Evolutionary conservation across 169 alveolate species (phyloP), one percentile per base, ranked within the genome.

Genomic region (Cryptosporidium xiaoi): DNA sequence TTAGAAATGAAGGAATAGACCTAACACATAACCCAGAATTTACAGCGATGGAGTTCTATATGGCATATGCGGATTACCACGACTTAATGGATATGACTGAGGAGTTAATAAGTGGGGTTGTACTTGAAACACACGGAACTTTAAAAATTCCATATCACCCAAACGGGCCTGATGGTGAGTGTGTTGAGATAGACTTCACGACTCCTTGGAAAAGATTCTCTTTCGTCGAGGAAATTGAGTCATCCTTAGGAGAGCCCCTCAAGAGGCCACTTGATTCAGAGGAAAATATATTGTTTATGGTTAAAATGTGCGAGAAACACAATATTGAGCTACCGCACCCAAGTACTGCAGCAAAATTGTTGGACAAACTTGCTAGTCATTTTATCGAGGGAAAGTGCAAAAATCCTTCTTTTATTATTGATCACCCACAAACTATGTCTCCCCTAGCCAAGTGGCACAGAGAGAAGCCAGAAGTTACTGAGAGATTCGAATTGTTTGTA

Each of bases 1-100:
- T 99, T 92, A 96, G 99, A 89, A 99, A 99, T 90, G 99, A 99
- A 93, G 98, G 99, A 7, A 97, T 97, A 83, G 99, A 98, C 91
- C 90, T 96, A 83, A 96, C 99, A 10, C 99, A 98, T 93, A 98
- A 98, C 90, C 99, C 99, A 27, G 99, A 99, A 92, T 99, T 98
- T 94, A 99, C 99, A 1, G 96, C 99, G 50, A 93, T 97, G 90
- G 99, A 99, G 90, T 96, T 98, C 90, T 99, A 99, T 94, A 90
- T 93, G 97, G 99, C 84, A 31, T 96, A 97, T 90, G 99, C 99
- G 24, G 99, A 98, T 91, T 97, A 97, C 94, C 89, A 96, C 64
- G 99, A 97, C 82, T 91, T 98, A 90, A 98, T 98, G 97, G 93
- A 93, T 51, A 90, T 98, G 91, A 96, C 99, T 18, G 99, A 99